A percentile compares a stretch with the other conserved stretches of the same genome.
Evolutionary conservation across 768 basidiomycete genomes (phyloP).

Genomic region (Pleurotus citrinopileatus): DNA sequence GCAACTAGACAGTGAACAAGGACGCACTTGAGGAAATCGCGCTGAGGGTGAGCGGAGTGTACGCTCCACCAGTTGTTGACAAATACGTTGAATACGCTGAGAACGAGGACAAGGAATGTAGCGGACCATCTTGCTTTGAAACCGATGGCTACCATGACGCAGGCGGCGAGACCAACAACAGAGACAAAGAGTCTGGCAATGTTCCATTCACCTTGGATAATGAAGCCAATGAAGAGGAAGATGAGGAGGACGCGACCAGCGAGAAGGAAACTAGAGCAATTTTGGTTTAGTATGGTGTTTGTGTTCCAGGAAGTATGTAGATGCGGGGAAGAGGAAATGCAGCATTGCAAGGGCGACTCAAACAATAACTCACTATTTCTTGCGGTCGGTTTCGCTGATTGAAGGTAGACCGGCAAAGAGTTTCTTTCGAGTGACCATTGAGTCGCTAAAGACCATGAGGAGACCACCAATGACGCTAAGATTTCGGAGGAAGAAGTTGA

Average conservation of each 20-base stretch:
- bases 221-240: conserved; percentile 98
- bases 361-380: conserved; percentile 96
- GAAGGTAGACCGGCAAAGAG: conserved; percentile 89
- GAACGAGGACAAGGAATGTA: conserved; percentile 86
- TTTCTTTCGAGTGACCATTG: conserved; percentile 83
- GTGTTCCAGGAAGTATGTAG: not conserved
- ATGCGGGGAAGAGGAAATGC: not conserved
- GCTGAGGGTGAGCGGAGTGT: conserved; percentile 87
- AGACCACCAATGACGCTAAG: conserved; percentile 96
- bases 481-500: conserved; percentile 99
- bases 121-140: conserved; percentile 99
- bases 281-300: conserved; percentile 9
- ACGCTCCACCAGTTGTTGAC: conserved; percentile 99
- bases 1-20: not conserved
- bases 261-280: conserved; percentile 77
- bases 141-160: conserved; percentile 94
- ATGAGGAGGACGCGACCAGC: conserved; percentile 96
- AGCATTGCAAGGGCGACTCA: not conserved
- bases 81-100: conserved; percentile 95
- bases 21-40: conserved; percentile 95
- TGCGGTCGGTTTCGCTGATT: conserved; percentile 92
- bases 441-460: conserved; percentile 98
- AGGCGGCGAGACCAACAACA: conserved; percentile 86
- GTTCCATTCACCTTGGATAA: conserved; percentile 90
- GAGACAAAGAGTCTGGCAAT: conserved; percentile 85